Base-by-base conservation (phyloP, 2,329 filamentous ascomycete species). In the Apiospora saccharicola region DNA sequence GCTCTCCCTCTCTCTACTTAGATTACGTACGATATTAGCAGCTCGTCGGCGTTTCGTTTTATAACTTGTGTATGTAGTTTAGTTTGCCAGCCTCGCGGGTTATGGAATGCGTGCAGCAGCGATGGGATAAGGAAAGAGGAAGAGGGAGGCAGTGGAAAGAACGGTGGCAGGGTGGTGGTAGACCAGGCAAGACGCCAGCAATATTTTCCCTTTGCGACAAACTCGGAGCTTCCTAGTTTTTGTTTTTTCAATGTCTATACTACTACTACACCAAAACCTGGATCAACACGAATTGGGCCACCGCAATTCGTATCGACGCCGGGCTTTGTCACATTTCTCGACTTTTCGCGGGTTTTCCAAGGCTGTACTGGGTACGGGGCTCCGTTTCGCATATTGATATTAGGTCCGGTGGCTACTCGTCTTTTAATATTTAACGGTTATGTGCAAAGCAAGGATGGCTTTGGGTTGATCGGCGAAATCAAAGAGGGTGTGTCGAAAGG, bases 11-110 rank as follows among this genome's bases (percentile, higher is more conserved):
- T 51, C 71, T 71, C 69, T 57, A 70, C 70, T 71, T 71, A 37
- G 34, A 70, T 64, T 61, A 34, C 68, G 71, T 72, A 72, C 70
- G 71, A 69, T 70, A 6, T 70, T 49, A 71, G 67, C 22, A 67
- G 57, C 49, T 67, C 47, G 34, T 67, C 24, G 73, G 64, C 34
- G 51, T 41, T 41, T 68, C 26, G 34, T 44, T 67, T 61, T 10
- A 47, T 43, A 34, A 71, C 30, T 19, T 68, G 53, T 67, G 53
- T 70, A 71, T 71, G 53, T 68, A 71, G 57, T 64, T 37, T 19
- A 14, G 53, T 64, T 64, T 41, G 57, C 57, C 53, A 61, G 41
- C 37, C 22, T 19, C 30, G 53, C 30, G 57, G 57, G 30, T 7
- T 34, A 64, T 41, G 57, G 57, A 64, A 64, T 41, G 57, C 22